phyloP scores from a whole-genome alignment of 2,329 filamentous ascomycete species.

The Corniculantispora saksenae region DNA sequence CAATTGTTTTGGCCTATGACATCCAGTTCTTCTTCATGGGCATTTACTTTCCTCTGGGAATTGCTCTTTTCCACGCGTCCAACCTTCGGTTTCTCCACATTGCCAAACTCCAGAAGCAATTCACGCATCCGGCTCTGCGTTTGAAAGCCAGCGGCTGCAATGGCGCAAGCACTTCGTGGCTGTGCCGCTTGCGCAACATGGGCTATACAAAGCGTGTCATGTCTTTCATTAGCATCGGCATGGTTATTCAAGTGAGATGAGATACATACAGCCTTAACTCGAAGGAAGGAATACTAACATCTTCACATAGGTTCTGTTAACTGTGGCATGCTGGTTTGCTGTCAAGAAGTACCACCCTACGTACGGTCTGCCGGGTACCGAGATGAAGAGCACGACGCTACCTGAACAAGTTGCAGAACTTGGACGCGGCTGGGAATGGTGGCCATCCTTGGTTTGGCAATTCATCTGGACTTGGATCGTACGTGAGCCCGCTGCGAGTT shows the following conservation, averaged over 20 bases:
- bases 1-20: conserved; percentile 43
- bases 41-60: conserved; percentile 57
- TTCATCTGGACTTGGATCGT: conserved; percentile 54
- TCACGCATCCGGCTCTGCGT: conserved; percentile 25
- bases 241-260: conserved; percentile 48
- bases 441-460: conserved; percentile 57
- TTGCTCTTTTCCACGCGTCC: conserved; percentile 59
- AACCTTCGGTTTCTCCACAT: conserved; percentile 54
- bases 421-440: conserved; percentile 60
- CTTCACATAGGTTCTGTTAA: conserved; percentile 47
- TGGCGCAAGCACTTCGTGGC: conserved; percentile 32
- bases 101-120: conserved; percentile 50
- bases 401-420: conserved; percentile 45
- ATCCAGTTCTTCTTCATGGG: conserved; percentile 62
- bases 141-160: conserved; percentile 27
- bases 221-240: conserved; percentile 47
- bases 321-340: conserved; percentile 55
- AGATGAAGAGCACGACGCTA: conserved; percentile 31
- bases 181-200: conserved; percentile 37
- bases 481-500: conserved; percentile 16
- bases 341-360: conserved; percentile 59
- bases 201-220: conserved; percentile 43
- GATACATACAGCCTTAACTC: not conserved
- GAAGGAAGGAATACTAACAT: not conserved
- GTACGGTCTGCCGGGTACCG: conserved; percentile 46